A percentile compares a stretch with the other conserved stretches of the same genome.
Evolutionary conservation across 208 protist genomes (phyloP).

Genomic region (Trypanosoma rangeli): DNA sequence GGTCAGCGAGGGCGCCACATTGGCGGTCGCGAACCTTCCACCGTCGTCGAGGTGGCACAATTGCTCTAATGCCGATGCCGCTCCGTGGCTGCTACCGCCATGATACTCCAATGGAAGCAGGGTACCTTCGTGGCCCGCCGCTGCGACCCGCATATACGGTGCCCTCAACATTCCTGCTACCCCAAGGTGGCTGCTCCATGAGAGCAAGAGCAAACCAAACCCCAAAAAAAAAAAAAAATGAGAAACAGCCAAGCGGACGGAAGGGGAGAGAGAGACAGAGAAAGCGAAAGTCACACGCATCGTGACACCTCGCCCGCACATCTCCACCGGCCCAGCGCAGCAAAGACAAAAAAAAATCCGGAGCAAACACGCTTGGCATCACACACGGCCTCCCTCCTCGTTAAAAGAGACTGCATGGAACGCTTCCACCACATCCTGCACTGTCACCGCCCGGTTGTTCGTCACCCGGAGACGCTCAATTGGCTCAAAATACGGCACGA

Average conservation of each 20-base stretch:
- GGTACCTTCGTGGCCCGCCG: neutral
- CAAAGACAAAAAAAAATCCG: slow-evolving; percentile 1
- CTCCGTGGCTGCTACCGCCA: neutral
- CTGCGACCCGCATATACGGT: slow-evolving; percentile 23
- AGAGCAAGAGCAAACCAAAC: neutral
- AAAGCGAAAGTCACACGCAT: neutral
- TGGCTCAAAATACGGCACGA: slow-evolving; percentile 76
- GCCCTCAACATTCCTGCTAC: slow-evolving; percentile 29
- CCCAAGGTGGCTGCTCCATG: neutral
- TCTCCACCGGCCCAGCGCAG: neutral
- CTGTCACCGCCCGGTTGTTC: slow-evolving; percentile 59
- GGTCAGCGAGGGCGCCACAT: slow-evolving; percentile 8
- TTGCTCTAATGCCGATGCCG: neutral
- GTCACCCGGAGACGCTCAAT: slow-evolving; percentile 74
- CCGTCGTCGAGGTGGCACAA: neutral
- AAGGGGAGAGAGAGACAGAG: neutral
- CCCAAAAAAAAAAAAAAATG: neutral
- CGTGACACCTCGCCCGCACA: neutral
- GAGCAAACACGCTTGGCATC: neutral
- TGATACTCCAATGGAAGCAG: slow-evolving; percentile 18
- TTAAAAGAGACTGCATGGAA: slow-evolving; percentile 21
- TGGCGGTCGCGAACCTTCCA: neutral
- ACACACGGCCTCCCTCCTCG: neutral
- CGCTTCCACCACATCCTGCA: slow-evolving; percentile 64
- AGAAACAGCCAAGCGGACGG: neutral